Evolutionary conservation across 139 green algal species (phyloP), one percentile per base, ranked within the genome.

Genomic region (Chlorella vulgaris): DNA sequence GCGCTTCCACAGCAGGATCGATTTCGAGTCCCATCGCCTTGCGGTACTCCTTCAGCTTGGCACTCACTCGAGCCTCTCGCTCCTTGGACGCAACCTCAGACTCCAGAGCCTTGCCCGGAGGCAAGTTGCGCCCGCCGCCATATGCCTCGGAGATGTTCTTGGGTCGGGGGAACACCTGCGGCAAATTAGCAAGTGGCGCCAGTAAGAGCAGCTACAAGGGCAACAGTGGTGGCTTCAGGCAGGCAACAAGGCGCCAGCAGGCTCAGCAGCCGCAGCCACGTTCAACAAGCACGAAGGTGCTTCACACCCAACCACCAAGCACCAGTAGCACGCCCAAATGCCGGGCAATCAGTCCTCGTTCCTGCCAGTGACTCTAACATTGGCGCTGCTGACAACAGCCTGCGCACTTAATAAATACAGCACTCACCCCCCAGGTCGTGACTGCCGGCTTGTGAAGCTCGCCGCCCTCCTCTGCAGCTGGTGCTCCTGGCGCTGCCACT

Each of bases 161-260:
- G 2, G 94, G 94, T 1, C 94, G 90, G 0, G 92, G 91, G 70
- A 97, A 98, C 10, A 97, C 88, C 7, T 94, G 93, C 94, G 92
- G 97, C 1, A 92, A 97, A 1, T 91, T 81, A 4, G 97, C 93
- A 33, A 85, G 87, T 22, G 86, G 88, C 21, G 71, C 75, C 50
- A 90, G 91, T 21, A 38, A 73, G n/a, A 58, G 74, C 53, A 47
- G 18, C 26, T 53, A 10, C n/a, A n/a, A n/a, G n/a, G n/a, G n/a
- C n/a, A n/a, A n/a, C n/a, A n/a, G n/a, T n/a, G n/a, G n/a, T n/a
- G n/a, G n/a, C n/a, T n/a, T n/a, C n/a, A n/a, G n/a, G n/a, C n/a
- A n/a, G n/a, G n/a, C n/a, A n/a, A n/a, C n/a, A n/a, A n/a, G n/a
- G n/a, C n/a, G n/a, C n/a, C n/a, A n/a, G n/a, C n/a, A n/a, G n/a